Percentiles rank a stretch among this genome's conserved stretches.
These are phyloP conservation scores for Prunus armeniaca DNA, from an alignment of 306 rosid genomes.

Conservation along the genomic window DNA sequence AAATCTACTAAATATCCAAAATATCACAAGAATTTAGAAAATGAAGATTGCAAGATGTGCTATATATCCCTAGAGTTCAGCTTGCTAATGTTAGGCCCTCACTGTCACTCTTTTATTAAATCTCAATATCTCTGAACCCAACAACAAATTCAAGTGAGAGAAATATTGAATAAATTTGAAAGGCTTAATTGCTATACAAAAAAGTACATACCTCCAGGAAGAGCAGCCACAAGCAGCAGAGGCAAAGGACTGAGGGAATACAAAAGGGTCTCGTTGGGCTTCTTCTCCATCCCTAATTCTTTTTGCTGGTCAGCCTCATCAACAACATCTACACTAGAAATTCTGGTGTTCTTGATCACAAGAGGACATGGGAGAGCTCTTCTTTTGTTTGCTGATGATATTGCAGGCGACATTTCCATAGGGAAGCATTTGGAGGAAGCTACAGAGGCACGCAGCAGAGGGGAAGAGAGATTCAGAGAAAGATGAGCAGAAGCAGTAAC, in stretches of 20 bases:
- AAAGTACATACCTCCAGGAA: slow-evolving; percentile 67
- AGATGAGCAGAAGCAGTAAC: slow-evolving; percentile 22
- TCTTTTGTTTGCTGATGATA: neutral
- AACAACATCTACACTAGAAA: neutral
- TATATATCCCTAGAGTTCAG: neutral
- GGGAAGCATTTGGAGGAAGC: slow-evolving; percentile 29
- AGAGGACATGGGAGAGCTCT: slow-evolving; percentile 12
- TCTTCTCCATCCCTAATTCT: slow-evolving; percentile 22
- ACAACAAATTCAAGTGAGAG: too few species aligned
- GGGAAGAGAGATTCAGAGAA: slow-evolving; percentile 11
- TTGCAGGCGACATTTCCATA: slow-evolving; percentile 5
- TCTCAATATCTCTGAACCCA: too few species aligned
- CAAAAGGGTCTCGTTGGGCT: slow-evolving; percentile 36
- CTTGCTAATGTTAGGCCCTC: too few species aligned
- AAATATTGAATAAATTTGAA: too few species aligned
- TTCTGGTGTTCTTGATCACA: slow-evolving; percentile 13
- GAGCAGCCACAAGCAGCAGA: slow-evolving; percentile 55
- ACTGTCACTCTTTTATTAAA: too few species aligned
- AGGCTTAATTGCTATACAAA: too few species aligned
- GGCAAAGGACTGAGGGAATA: slow-evolving; percentile 72
- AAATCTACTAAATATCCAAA: neutral
- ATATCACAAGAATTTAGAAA: neutral
- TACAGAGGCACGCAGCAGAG: slow-evolving; percentile 20
- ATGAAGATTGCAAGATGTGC: neutral
- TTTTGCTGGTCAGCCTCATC: slow-evolving; percentile 2